These are phyloP conservation scores for Fusarium lateritium DNA, from an alignment of 2,329 filamentous ascomycete genomes.

Conservation along the genomic window DNA sequence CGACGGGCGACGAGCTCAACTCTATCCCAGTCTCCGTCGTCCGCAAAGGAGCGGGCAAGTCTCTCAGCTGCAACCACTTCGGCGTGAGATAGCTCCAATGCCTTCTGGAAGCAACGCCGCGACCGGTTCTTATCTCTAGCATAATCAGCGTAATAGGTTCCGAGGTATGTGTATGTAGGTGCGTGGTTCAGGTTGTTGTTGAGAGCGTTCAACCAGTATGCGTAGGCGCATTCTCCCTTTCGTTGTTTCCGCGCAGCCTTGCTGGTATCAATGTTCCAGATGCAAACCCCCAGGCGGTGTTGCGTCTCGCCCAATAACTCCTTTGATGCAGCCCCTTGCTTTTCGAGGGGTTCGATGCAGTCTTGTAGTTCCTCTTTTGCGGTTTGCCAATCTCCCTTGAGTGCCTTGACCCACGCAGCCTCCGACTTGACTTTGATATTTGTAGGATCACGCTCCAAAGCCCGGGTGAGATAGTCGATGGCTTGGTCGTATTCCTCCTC, in stretches of 20 bases:
- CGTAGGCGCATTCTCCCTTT: constrained; percentile 78
- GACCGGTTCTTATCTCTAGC: constrained; percentile 88
- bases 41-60: constrained; percentile 87
- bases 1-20: constrained; percentile 93
- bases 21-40: constrained; percentile 94
- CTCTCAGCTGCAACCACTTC: constrained; percentile 91
- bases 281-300: constrained; percentile 87
- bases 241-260: constrained; percentile 83
- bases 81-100: constrained; percentile 89
- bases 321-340: constrained; percentile 67
- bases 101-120: constrained; percentile 95
- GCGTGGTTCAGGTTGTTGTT: constrained; percentile 91
- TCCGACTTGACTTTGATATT: constrained; percentile 89
- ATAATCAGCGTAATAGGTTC: constrained; percentile 93
- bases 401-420: constrained; percentile 91
- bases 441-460: constrained; percentile 77
- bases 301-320: constrained; percentile 88
- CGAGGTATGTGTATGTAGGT: constrained; percentile 91
- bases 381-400: constrained; percentile 80
- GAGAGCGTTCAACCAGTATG: constrained; percentile 84
- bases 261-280: constrained; percentile 87
- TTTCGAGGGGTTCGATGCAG: constrained; percentile 76
- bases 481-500: constrained; percentile 90
- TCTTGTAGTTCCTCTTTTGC: constrained; percentile 79
- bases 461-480: constrained; percentile 83